Percentiles rank a stretch among this genome's conserved stretches.
Evolutionary conservation across 2,329 filamentous ascomycete species (phyloP).

Genomic region (Fusarium sp.): DNA sequence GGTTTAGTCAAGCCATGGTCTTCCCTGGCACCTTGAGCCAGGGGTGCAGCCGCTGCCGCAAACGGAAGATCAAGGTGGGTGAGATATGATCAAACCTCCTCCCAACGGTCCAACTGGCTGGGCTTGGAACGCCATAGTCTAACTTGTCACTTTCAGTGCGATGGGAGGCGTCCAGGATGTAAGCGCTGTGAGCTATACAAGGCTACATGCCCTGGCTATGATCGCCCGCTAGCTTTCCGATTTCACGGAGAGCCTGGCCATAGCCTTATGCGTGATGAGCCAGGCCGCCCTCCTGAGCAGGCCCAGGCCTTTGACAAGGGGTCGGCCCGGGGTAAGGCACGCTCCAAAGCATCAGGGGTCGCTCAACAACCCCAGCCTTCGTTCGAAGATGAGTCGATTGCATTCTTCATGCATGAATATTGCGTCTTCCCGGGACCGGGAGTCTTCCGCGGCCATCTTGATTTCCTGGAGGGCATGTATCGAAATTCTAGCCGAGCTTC

Average conservation of each 20-base stretch:
- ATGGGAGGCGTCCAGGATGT: constrained; percentile 34
- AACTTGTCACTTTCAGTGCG: constrained; percentile 21
- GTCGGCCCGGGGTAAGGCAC: background rate
- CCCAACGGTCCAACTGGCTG: background rate
- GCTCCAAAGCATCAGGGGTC: constrained; percentile 2
- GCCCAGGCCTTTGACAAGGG: constrained; percentile 5
- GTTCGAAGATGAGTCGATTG: constrained; percentile 34
- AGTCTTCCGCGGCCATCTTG: constrained; percentile 26
- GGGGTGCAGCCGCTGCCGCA: constrained; percentile 33
- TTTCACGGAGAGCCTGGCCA: constrained; percentile 35
- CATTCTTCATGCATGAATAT: constrained; percentile 33
- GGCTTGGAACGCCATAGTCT: background rate
- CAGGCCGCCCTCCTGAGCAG: background rate
- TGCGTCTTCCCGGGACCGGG: constrained; percentile 21
- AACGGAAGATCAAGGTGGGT: constrained; percentile 37
- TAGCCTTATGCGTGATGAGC: constrained; percentile 19
- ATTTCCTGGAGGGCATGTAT: constrained; percentile 34
- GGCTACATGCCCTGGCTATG: constrained; percentile 37
- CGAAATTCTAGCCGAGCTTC: constrained; percentile 15
- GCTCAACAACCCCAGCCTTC: constrained; percentile 36
- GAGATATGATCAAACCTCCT: too few species aligned
- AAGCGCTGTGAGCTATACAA: constrained; percentile 37
- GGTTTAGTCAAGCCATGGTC: constrained; percentile 16
- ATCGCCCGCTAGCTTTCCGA: constrained; percentile 36
- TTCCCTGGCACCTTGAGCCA: constrained; percentile 34